These are phyloP conservation scores for Tylopilus cervinicoccineus DNA, from an alignment of 768 basidiomycete genomes.

Conservation along the genomic window DNA sequence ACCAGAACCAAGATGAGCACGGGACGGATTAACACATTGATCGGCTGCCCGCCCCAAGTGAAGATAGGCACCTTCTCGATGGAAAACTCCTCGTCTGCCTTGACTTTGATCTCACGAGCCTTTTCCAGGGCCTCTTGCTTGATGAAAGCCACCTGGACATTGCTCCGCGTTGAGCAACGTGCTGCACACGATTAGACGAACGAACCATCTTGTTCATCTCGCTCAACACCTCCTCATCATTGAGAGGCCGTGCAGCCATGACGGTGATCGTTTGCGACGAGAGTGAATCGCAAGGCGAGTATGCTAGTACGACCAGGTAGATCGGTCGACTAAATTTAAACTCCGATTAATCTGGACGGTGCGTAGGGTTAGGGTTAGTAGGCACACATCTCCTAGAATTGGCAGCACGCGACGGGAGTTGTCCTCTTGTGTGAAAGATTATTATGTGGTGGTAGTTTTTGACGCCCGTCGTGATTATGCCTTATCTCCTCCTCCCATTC, in stretches of 20 bases:
- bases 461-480: too few species aligned
- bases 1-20: not conserved
- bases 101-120: slow-evolving; percentile 93
- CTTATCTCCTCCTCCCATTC: too few species aligned
- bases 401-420: too few species aligned
- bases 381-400: too few species aligned
- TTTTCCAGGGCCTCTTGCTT: slow-evolving; percentile 98
- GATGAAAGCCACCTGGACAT: slow-evolving; percentile 86
- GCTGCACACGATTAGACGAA: slow-evolving; percentile 4
- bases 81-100: slow-evolving; percentile 98
- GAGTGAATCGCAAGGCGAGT: not conserved
- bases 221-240: slow-evolving; percentile 91
- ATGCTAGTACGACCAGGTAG: too few species aligned
- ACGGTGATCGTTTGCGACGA: slow-evolving; percentile 9
- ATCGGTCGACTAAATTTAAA: too few species aligned
- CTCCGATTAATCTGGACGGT: too few species aligned
- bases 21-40: too few species aligned
- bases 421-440: too few species aligned
- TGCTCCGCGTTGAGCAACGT: not conserved
- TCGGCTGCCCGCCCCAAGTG: not conserved
- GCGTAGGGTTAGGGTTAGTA: too few species aligned
- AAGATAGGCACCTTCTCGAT: slow-evolving; percentile 81
- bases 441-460: too few species aligned
- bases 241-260: slow-evolving; percentile 77
- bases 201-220: slow-evolving; percentile 99